Evolutionary conservation across 495 filamentous ascomycete genomes (phyloP), one percentile per base, ranked within the genome.

Genomic region (Penicillium lagena): DNA sequence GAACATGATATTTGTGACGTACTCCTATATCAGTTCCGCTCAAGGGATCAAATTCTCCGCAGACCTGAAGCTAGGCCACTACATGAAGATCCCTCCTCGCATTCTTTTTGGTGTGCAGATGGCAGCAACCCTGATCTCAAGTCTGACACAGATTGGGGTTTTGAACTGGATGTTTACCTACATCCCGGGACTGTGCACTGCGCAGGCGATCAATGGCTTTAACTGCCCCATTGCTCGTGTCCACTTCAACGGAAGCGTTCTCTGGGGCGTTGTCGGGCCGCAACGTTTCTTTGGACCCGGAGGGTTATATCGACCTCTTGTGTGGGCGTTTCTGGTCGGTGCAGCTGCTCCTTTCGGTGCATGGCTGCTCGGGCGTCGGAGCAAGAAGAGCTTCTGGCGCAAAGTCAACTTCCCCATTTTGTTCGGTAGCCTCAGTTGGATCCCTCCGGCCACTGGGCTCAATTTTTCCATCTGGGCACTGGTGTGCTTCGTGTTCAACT

Each of bases 61-160:
- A 15, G 74, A 78, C 39, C 51, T 78, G 1, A 77, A 95, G 59
- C 78, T 94, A 0, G 89, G 89, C 28, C 85, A 91, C 57, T 94
- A 95, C 60, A 91, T 94, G 87, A 94, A 95, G 63, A 89, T 95
- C 40, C 89, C 89, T 12, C 87, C 89, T 0, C 80, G 85, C 10
- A 61, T 64, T 15, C 50, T 95, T 8, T 95, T 94, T 64, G 66
- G 69, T 7, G 85, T 90, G 4, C 89, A 95, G 51, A 83, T 93
- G 71, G 72, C 83, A 30, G 87, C 89, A 22, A 91, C 87, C 1
- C 67, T 89, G 43, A 70, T 94, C 12, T 86, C 84, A 1, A 86
- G 83, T 13, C 40, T 93, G 39, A 90, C 85, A 1, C 89, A 95
- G 52, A 89, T 90, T 55, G 73, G 73, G 28, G 86, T 94, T 7